Conservation (phyloP, 208 protist species). For the Lotmaria passim region DNA sequence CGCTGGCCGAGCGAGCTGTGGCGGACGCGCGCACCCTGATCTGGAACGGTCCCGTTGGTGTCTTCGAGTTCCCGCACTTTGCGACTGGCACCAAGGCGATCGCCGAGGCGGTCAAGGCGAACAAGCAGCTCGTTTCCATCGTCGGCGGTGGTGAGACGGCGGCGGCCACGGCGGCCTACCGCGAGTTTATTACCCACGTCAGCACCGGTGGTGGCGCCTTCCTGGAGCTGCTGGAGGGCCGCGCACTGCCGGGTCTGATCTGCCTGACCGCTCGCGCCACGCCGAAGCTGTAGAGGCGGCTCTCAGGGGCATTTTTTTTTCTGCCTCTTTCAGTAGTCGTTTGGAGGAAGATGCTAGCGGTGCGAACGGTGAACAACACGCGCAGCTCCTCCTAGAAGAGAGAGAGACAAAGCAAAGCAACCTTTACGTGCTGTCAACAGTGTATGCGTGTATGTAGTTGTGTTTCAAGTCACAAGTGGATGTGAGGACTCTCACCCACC, state of each 20-base stretch:
- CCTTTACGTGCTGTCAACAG: too few species aligned
- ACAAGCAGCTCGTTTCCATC: conserved; percentile 90
- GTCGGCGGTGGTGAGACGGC: conserved; percentile 99
- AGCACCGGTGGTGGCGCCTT: conserved; percentile 99
- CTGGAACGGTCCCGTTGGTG: conserved; percentile 98
- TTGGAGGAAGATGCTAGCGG: not conserved
- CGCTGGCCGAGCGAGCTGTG: conserved; percentile 78
- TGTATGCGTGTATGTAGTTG: too few species aligned
- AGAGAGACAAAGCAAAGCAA: too few species aligned
- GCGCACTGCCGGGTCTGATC: conserved; percentile 93
- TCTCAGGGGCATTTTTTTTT: not conserved
- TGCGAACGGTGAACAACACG: not conserved
- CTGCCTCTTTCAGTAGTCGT: not conserved
- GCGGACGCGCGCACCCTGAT: conserved; percentile 91
- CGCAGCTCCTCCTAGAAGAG: too few species aligned
- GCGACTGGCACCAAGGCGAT: conserved; percentile 85
- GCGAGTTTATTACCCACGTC: conserved; percentile 96
- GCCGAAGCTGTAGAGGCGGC: conserved; percentile 65
- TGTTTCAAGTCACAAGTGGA: too few species aligned
- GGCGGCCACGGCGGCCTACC: conserved; percentile 90
- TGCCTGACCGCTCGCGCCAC: conserved; percentile 85
- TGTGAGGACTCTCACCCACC: too few species aligned
- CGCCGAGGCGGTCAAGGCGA: conserved; percentile 75
- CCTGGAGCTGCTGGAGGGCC: conserved; percentile 99
- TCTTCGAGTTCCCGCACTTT: conserved; percentile 99